These are phyloP conservation scores for Pleurotus tuoliensis DNA, from an alignment of 768 basidiomycete species.

Conservation along the genomic window DNA sequence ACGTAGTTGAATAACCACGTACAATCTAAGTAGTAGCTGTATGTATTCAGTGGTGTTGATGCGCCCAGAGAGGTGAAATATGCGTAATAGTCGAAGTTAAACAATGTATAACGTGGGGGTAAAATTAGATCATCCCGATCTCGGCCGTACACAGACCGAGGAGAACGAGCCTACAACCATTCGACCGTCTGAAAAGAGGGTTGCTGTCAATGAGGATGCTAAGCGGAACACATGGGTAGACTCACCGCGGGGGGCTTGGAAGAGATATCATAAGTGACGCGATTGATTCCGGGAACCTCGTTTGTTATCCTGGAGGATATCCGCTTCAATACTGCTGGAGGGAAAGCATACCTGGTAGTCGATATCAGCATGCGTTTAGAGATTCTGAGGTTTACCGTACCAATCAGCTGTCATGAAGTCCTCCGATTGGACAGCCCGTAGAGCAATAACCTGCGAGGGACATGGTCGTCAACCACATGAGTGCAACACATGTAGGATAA, in stretches of 20 bases:
- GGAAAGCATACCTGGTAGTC: slow-evolving; percentile 86
- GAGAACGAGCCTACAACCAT: slow-evolving; percentile 31
- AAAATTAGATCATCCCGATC: no score
- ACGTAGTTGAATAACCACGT: no score
- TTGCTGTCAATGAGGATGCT: background rate
- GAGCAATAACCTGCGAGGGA: slow-evolving; percentile 61
- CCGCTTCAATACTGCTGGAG: slow-evolving; percentile 79
- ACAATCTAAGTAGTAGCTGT: no score
- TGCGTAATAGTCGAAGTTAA: no score
- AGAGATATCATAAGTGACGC: slow-evolving; percentile 94
- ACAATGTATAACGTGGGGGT: no score
- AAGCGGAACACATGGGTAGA: slow-evolving; percentile 11
- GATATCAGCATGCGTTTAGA: slow-evolving; percentile 5
- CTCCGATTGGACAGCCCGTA: slow-evolving; percentile 95
- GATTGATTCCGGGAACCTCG: slow-evolving; percentile 94
- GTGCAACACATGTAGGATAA: background rate
- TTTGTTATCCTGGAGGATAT: slow-evolving; percentile 98
- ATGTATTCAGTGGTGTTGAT: no score
- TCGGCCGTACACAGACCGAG: no score
- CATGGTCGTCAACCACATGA: background rate
- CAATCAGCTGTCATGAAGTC: slow-evolving; percentile 99
- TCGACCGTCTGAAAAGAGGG: slow-evolving; percentile 38
- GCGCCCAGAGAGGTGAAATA: no score
- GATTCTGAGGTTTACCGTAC: slow-evolving; percentile 36
- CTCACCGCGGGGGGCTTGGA: slow-evolving; percentile 93